Conservation (phyloP, 257 asterid species). For the Catharanthus roseus region DNA sequence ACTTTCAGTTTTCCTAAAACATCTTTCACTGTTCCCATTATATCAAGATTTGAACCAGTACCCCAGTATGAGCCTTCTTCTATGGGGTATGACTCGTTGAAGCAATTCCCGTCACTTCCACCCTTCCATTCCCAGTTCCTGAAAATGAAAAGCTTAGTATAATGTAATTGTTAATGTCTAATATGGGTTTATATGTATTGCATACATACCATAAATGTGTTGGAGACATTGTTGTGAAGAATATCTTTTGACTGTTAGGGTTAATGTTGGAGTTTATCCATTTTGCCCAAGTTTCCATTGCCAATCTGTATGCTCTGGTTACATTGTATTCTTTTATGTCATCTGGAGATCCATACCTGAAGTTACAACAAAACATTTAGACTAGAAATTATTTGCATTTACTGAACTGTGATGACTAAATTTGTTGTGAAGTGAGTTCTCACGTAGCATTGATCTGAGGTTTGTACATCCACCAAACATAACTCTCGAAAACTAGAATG, state of each 20-base stretch:
- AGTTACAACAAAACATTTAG: background rate
- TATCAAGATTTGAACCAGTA: constrained; percentile 67
- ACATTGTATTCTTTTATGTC: constrained; percentile 56
- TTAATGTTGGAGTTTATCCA: constrained; percentile 62
- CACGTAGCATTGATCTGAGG: constrained; percentile 80
- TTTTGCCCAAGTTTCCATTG: constrained; percentile 73
- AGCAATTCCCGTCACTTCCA: constrained; percentile 79
- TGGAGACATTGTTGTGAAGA: constrained; percentile 75
- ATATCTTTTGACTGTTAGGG: constrained; percentile 50
- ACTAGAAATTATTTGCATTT: background rate
- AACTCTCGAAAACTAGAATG: constrained; percentile 73
- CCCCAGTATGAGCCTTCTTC: constrained; percentile 72
- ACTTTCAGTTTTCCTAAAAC: constrained; percentile 34
- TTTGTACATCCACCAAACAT: constrained; percentile 95
- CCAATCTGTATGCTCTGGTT: constrained; percentile 70
- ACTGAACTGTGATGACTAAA: background rate
- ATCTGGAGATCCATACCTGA: constrained; percentile 54
- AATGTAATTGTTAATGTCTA: background rate
- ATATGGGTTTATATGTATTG: background rate
- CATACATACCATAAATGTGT: constrained; percentile 73
- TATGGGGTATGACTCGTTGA: constrained; percentile 56
- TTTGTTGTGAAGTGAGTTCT: constrained; percentile 3
- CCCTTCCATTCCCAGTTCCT: constrained; percentile 96
- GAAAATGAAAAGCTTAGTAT: constrained; percentile 9
- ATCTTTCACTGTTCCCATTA: constrained; percentile 56